Evolutionary conservation across 805 yeast species (phyloP), one percentile per base, ranked within the genome.

Genomic region (Spathaspora gorwiae): DNA sequence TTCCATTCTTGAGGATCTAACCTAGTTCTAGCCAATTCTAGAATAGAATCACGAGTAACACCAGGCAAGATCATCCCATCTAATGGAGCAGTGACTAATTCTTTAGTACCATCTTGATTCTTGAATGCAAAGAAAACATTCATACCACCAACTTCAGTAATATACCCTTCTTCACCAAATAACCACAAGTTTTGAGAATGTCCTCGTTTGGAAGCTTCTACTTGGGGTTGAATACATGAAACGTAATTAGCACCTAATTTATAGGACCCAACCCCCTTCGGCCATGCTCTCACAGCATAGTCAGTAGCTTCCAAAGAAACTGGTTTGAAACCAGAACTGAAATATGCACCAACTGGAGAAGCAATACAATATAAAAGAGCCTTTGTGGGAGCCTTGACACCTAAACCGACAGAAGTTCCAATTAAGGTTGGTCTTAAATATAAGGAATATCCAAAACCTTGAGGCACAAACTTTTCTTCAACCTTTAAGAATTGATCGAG

Each of bases 71-170:
- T 92, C 51, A 97, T 92, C 55, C 99, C 99, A 61, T 94, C 98
- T 55, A 94, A 76, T 50, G 99, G 98, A 52, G 97, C 96, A 51
- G 99, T 92, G 40, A 81, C 95, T 54, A 92, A 78, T 72, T 92
- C 98, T 61, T 86, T 87, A 69, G 83, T 87, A 48, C 96, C 97
- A 33, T 84, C 77, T 13, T 78, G 62, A 65, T 86, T 79, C 66
- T 84, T 72, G 75, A 92, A 88, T 30, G 81, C 97, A 59, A 87
- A 83, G 73, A 94, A 92, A 39, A 79, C 92, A 70, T 92, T 92
- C 98, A 92, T 94, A 47, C 98, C 90, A 54, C 99, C 99, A 46
- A 89, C 98, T 74, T 92, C 98, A 54, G 98, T 92, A 58, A 92
- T 81, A 65, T 80, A 65, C 35, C 79, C 76, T 64, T 92, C 92